Percentiles rank a stretch among this genome's conserved stretches.
Conservation (phyloP, 2,329 filamentous ascomycete species). For the Microsporum canis region DNA sequence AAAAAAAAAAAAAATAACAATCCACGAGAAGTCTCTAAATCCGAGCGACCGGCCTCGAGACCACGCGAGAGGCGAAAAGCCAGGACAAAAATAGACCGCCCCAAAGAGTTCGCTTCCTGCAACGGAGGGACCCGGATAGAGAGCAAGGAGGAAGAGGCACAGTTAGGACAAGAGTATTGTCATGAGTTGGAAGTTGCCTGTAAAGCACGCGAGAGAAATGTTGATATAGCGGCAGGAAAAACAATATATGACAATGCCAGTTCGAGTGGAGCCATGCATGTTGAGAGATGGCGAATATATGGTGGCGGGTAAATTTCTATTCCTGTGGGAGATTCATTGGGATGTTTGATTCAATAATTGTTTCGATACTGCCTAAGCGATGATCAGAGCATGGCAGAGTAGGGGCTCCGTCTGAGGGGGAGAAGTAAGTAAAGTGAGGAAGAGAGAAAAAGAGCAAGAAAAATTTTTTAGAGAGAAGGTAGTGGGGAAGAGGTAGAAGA, state of each 20-base stretch:
- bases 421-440: background rate
- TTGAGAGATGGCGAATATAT: slow-evolving; percentile 2
- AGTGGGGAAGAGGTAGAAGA: background rate
- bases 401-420: background rate
- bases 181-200: background rate
- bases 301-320: slow-evolving; percentile 4
- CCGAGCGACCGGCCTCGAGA: background rate
- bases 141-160: background rate
- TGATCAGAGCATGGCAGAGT: background rate
- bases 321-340: background rate
- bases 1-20: background rate
- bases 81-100: slow-evolving; percentile 1
- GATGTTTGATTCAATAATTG: background rate
- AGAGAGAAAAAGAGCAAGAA: background rate
- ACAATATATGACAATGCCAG: slow-evolving; percentile 1
- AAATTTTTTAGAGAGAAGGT: background rate
- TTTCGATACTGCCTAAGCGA: background rate
- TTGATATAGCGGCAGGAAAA: background rate
- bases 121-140: background rate
- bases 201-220: background rate
- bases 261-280: background rate
- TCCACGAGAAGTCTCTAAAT: background rate
- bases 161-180: background rate
- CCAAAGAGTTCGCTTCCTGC: background rate
- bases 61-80: slow-evolving; percentile 4